Percentiles rank a stretch among this genome's conserved stretches.
Evolutionary conservation across 2,329 filamentous ascomycete species (phyloP).

Genomic region (Botrytis byssoidea): DNA sequence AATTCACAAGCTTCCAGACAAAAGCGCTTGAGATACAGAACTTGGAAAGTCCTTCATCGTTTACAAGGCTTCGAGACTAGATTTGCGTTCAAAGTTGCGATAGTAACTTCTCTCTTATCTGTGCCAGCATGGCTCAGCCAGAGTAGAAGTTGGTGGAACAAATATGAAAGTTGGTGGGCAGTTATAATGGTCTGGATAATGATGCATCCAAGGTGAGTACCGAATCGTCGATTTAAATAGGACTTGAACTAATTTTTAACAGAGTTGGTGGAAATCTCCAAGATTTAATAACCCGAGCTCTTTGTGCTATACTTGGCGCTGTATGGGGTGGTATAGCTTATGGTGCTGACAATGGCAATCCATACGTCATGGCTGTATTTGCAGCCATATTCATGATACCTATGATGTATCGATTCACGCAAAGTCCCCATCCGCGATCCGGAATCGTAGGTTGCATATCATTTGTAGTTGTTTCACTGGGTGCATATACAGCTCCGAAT

Average conservation of each 20-base stretch:
- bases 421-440: slow-evolving; percentile 56
- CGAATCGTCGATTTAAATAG: not conserved
- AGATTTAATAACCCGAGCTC: slow-evolving; percentile 53
- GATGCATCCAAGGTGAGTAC: slow-evolving; percentile 47
- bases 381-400: slow-evolving; percentile 57
- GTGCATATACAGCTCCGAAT: slow-evolving; percentile 35
- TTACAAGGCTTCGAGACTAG: slow-evolving; percentile 57
- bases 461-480: slow-evolving; percentile 54
- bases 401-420: slow-evolving; percentile 57
- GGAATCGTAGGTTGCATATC: slow-evolving; percentile 58
- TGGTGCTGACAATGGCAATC: slow-evolving; percentile 51
- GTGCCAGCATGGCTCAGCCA: slow-evolving; percentile 52
- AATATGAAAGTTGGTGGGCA: slow-evolving; percentile 57
- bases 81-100: slow-evolving; percentile 56
- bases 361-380: slow-evolving; percentile 55
- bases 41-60: slow-evolving; percentile 52
- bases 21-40: slow-evolving; percentile 45
- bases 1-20: slow-evolving; percentile 40
- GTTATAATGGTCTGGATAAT: slow-evolving; percentile 43
- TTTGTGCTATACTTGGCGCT: slow-evolving; percentile 52
- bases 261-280: slow-evolving; percentile 58
- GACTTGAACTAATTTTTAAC: not conserved
- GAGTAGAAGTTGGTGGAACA: slow-evolving; percentile 53
- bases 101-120: slow-evolving; percentile 51
- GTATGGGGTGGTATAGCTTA: slow-evolving; percentile 55